Conservation (phyloP, 2,329 filamentous ascomycete genomes). For the Chrysosphaeria jannelii region DNA sequence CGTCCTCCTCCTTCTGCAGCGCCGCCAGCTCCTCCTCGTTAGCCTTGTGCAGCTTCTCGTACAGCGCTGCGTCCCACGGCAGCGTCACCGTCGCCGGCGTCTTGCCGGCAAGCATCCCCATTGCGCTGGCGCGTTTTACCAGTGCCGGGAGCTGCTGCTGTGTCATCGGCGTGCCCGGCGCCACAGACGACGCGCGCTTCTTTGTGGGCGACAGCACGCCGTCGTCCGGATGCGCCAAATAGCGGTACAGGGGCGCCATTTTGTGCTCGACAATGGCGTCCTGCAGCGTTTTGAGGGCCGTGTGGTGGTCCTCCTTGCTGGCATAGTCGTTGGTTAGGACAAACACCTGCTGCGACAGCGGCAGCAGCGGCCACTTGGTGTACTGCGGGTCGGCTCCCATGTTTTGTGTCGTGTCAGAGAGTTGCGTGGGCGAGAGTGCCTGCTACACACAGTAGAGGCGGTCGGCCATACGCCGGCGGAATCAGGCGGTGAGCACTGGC, state of each 20-base stretch:
- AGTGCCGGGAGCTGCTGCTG: too few species aligned
- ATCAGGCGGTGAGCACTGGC: too few species aligned
- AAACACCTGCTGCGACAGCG: conserved; percentile 64
- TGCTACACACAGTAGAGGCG: too few species aligned
- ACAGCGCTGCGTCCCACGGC: conserved; percentile 75
- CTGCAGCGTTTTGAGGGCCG: conserved; percentile 42
- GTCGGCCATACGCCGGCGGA: too few species aligned
- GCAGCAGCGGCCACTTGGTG: conserved; percentile 56
- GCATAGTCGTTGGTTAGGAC: conserved; percentile 57
- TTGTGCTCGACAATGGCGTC: conserved; percentile 59
- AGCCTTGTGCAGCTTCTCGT: conserved; percentile 43
- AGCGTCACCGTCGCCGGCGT: conserved; percentile 35
- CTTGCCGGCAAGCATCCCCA: conserved; percentile 47
- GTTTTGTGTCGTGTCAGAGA: too few species aligned
- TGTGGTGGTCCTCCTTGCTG: conserved; percentile 31
- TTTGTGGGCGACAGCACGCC: conserved; percentile 54
- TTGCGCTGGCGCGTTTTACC: conserved; percentile 41
- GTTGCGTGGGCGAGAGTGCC: too few species aligned
- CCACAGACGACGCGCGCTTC: conserved; percentile 17
- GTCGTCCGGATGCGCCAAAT: conserved; percentile 53
- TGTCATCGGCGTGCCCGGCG: conserved; percentile 20
- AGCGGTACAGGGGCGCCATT: conserved; percentile 68
- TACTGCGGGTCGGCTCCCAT: conserved; percentile 65
- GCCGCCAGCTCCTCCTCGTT: conserved; percentile 51
- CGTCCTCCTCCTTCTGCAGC: conserved; percentile 66